Percentiles rank a stretch among this genome's conserved stretches.
These are phyloP conservation scores for Fusarium foetens DNA, from an alignment of 2,329 filamentous ascomycete species.

Conservation along the genomic window DNA sequence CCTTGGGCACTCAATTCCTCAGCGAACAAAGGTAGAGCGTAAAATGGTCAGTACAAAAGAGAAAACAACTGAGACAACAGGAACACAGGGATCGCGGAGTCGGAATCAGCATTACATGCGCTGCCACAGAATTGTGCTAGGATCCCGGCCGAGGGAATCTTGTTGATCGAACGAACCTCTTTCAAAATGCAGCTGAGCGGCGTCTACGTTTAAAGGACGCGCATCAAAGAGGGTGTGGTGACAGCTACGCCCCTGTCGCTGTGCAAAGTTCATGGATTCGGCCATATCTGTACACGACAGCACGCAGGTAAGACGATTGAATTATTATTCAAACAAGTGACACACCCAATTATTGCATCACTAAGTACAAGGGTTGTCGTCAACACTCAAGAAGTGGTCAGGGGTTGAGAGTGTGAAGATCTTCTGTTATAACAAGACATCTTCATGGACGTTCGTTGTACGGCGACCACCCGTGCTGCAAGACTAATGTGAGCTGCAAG, in stretches of 20 bases:
- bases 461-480: constrained; percentile 3
- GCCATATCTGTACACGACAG: not conserved
- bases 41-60: not conserved
- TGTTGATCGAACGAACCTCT: constrained; percentile 23
- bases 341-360: not conserved
- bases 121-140: constrained; percentile 14
- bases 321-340: not conserved
- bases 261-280: not conserved
- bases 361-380: not conserved
- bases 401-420: not conserved
- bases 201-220: constrained; percentile 13
- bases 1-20: not conserved
- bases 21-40: not conserved
- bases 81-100: constrained; percentile 18
- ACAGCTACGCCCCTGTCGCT: not conserved
- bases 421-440: constrained; percentile 11
- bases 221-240: constrained; percentile 23
- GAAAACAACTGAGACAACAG: constrained; percentile 35
- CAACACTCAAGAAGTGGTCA: not conserved
- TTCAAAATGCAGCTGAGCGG: constrained; percentile 25
- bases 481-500: constrained; percentile 40
- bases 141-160: constrained; percentile 34
- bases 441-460: constrained; percentile 13
- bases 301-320: not conserved
- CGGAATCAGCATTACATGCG: constrained; percentile 20